phyloP scores from a whole-genome alignment of 2,329 filamentous ascomycete genomes.

The Penicillium concentricum region DNA sequence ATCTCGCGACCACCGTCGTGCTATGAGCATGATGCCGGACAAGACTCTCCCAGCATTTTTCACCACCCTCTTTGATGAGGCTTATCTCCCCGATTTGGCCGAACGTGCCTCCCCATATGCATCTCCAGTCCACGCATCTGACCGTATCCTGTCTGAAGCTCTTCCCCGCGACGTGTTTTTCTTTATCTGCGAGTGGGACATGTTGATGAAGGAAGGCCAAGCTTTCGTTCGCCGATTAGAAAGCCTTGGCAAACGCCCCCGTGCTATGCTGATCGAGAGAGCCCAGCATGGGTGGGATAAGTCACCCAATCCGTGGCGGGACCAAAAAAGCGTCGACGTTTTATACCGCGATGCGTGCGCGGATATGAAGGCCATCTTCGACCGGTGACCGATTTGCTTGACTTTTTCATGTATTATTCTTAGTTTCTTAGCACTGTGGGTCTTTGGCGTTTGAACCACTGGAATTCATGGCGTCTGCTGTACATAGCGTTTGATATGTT shows the following conservation, averaged over 20 bases:
- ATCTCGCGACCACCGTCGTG: conserved; percentile 58
- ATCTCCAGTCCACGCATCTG: conserved; percentile 57
- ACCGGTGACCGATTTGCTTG: conserved; percentile 16
- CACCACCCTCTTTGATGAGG: conserved; percentile 50
- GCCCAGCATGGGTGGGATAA: conserved; percentile 52
- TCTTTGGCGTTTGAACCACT: conserved; percentile 1
- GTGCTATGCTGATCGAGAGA: conserved; percentile 47
- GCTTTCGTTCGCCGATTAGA: conserved; percentile 44
- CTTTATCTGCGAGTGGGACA: conserved; percentile 66
- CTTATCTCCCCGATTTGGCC: conserved; percentile 48
- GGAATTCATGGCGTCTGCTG: conserved; percentile 9
- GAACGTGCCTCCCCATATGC: conserved; percentile 58
- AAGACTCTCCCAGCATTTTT: conserved; percentile 50
- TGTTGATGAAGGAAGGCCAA: conserved; percentile 61
- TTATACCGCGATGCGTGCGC: conserved; percentile 46
- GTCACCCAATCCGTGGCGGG: conserved; percentile 48
- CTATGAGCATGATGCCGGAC: conserved; percentile 53
- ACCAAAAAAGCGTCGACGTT: conserved; percentile 43
- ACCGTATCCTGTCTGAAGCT: conserved; percentile 51
- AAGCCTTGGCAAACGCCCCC: conserved; percentile 44
- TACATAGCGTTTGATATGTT: conserved; percentile 2
- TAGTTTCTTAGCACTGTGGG: conserved; percentile 3
- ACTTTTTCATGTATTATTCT: conserved; percentile 3
- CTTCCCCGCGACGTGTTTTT: conserved; percentile 61
- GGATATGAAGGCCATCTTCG: conserved; percentile 45